Evolutionary conservation across 306 rosid genomes (phyloP).

Genomic region (Trifolium subterraneum): DNA sequence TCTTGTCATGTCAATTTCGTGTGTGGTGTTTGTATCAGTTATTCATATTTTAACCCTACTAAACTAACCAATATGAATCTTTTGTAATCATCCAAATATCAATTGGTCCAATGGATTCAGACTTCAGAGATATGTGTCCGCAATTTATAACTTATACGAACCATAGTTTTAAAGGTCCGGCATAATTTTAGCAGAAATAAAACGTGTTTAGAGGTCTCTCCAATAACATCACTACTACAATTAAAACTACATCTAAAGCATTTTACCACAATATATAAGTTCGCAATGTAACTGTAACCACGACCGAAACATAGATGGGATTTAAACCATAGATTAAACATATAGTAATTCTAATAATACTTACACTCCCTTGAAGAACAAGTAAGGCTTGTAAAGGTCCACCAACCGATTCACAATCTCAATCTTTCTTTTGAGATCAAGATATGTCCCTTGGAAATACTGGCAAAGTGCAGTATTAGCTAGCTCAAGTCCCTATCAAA

Average conservation of each 20-base stretch:
- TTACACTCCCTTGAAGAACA: slow-evolving; percentile 85
- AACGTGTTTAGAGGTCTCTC: no score
- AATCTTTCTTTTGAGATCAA: slow-evolving; percentile 67
- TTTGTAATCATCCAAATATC: not conserved
- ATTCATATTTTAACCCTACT: no score
- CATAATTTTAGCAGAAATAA: no score
- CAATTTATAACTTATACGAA: not conserved
- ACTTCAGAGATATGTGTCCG: not conserved
- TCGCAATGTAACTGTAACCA: no score
- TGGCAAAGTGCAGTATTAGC: slow-evolving; percentile 76
- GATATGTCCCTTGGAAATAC: slow-evolving; percentile 60
- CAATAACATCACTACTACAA: no score
- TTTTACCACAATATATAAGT: no score
- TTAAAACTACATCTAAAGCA: no score
- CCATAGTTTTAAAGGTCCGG: no score
- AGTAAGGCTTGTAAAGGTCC: slow-evolving; percentile 84
- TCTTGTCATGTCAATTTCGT: no score
- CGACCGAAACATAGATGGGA: not conserved
- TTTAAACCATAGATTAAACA: not conserved
- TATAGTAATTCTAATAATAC: slow-evolving; percentile 37
- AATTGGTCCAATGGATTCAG: not conserved
- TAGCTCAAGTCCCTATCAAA: slow-evolving; percentile 72
- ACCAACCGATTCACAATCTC: slow-evolving; percentile 73
- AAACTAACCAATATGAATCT: no score
- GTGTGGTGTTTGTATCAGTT: no score